Evolutionary conservation across 495 filamentous ascomycete species (phyloP), one percentile per base, ranked within the genome.

Genomic region (Annulohypoxylon nitens): DNA sequence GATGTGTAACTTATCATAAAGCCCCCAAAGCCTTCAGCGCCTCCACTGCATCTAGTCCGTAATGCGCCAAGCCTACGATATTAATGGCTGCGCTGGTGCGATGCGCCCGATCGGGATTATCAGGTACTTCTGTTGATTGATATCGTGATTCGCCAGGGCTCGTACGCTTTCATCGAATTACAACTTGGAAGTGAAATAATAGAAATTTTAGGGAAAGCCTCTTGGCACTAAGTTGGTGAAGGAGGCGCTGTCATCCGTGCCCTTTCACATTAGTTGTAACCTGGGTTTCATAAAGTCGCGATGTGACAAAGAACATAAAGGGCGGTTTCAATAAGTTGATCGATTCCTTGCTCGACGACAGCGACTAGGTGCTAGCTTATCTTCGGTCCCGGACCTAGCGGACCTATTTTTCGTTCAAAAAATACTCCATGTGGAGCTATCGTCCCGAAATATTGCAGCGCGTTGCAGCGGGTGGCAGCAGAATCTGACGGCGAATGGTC

Each of bases 321-420:
- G 48, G 7, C 18, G 9, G 48, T 25, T 51, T 51, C 48, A 51
- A 25, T 9, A 51, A 11, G 3, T 47, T 47, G 48, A 51, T 23
- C 7, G 3, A 12, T 51, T 51, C 48, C 48, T 26, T 51, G 48
- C 20, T 25, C 7, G 0, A 51, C 20, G 48, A 7, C 48, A 39
- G 37, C 3, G 3, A 30, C 37, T 39, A 39, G 37, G 37, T 47
- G 43, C n/a, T 26, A 51, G 9, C 23, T 26, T 26, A 26, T 20
- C 23, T 51, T 54, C 50, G 50, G 50, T 54, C 50, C 50, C 50
- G 48, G 43, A 51, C 20, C 18, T 25, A 25, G 18, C 16, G 23
- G 48, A 51, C 23, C 18, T 51, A 25, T 25, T 26, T 23, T 26
- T 47, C 5, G 30, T 16, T 7, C 20, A 20, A 51, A 51, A 45